Evolutionary conservation across 2,329 filamentous ascomycete genomes (phyloP), one percentile per base, ranked within the genome.

Genomic region (Seiridium unicorne): DNA sequence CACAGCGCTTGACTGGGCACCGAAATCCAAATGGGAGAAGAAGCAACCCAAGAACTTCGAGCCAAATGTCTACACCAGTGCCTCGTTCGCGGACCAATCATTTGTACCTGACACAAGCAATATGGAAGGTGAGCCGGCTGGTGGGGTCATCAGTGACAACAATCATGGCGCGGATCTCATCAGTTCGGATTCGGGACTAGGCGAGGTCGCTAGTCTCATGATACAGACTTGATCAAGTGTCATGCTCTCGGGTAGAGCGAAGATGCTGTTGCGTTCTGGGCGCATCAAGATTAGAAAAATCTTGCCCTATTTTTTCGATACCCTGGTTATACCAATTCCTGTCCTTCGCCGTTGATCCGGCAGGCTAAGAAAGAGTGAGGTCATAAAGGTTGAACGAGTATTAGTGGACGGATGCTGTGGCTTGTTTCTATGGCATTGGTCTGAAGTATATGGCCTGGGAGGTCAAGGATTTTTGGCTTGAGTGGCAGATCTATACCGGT

Each of bases 1-100:
- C 51, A 61, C 64, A 32, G 62, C 65, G 5, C 51, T 66, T 5
- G 66, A 68, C 32, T 66, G 66, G 65, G 62, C 64, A 3, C 60
- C 61, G 51, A 51, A 57, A 48, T 32, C 47, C n/a, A 58, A 62
- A n/a, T 49, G 60, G 51, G 60, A 61, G 38, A 59, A 54, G 40
- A 59, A 54, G 31, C 35, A 31, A n/a, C 32, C 57, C 13, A 53
- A 38, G 13, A 32, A 47, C 8, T 59, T 53, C 34, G 42, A 44
- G n/a, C 35, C 38, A 58, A 46, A 44, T 31, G 31, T 18, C 11
- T 57, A 44, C 31, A 36, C 51, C 4, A 44, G 34, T 38, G 26
- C 13, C 26, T 40, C 31, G 5, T 53, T 57, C 32, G 34, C 32
- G 10, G 55, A 57, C 40, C n/a, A 38, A 8, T 49, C 46, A 38